Evolutionary conservation across 352 stramenopile genomes (phyloP), one percentile per base, ranked within the genome.

Genomic region (Saprolegnia diclina): DNA sequence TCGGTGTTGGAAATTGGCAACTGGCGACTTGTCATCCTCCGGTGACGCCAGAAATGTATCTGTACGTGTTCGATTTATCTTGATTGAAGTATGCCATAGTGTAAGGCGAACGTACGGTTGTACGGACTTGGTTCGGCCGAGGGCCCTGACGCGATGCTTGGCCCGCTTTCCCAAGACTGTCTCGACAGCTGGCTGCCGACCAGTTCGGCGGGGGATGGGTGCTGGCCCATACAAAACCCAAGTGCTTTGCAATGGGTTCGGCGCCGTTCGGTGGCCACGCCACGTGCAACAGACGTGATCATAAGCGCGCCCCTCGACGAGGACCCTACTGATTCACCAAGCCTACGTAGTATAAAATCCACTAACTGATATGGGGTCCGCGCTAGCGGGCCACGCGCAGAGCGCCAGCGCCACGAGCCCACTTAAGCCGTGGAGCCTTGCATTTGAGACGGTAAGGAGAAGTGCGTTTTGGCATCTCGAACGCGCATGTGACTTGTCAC

Each of bases 1-100:
- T 54, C 46, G 46, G n/a, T 59, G 52, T 11, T 16, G 52, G 19
- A 16, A 24, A 59, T 42, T 59, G 52, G 35, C 52, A 59, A 59
- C 52, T 42, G 35, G 52, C 35, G 29, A 35, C 29, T 35, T 35
- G 29, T 35, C 29, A 35, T 9, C 42, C 3, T 48, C 42, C 13
- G 10, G 13, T 48, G 42, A 48, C 42, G 11, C 13, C 11, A n/a
- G 13, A n/a, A n/a, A 4, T n/a, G 42, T 48, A 48, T 24, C 13
- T 16, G 13, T 16, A 59, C 52, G 13, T 24, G 52, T 16, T 21
- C 52, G 52, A 40, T 4, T 59, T 16, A 16, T 21, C 35, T 59
- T 59, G 52, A 59, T 59, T 16, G 4, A 2, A 16, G 52, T 59
- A 59, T 59, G 9, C 13, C 1, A 1, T 4, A 48, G 4, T 48